Base-by-base conservation (phyloP, 495 filamentous ascomycete species). In the Penicillium chermesinum region DNA sequence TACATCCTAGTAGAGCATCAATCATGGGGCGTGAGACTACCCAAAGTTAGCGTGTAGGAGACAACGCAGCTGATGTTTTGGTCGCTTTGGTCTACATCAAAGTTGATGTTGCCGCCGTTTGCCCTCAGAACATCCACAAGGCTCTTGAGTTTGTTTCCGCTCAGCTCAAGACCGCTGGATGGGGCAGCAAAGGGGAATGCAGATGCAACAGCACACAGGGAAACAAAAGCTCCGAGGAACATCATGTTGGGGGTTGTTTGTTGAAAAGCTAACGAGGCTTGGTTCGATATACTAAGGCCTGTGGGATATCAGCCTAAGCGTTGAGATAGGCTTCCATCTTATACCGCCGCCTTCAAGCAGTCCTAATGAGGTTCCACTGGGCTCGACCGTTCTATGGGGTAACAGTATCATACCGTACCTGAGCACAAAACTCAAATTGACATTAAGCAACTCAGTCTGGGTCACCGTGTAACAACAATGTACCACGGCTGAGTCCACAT, bases 41-140 rank as follows among this genome's bases (percentile, higher is more conserved):
- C 52, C 14, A 57, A 42, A 6, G 54, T 33, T 2, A 57, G 42
- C 6, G 46, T 47, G 19, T 57, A 57, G 19, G 49, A 34, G 3
- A 57, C 43, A 10, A 32, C 39, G 49, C 54, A 57, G 16, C 27
- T 46, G 25, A 57, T 57, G 38, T 22, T 18, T 35, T 49, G 49
- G 20, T 57, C 43, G 38, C 19, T 18, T 35, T 49, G 49, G 20
- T 57, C 43, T 16, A 45, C 32, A 30, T 44, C 38, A n/a, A 43
- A 42, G 19, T 5, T 35, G 14, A 16, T 27, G 12, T 9, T 19
- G 8, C 21, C 33, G 13, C 32, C 33, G 1, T 38, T 17, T 16
- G 3, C 16, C 15, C 14, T 25, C 16, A 57, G 38, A 19, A 41
- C 46, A 14, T 15, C 14, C 15, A 37, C 0, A 5, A 54, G 13